Evolutionary conservation across 345 rosid species (phyloP).

Genomic region (Arabis hirsuta): DNA sequence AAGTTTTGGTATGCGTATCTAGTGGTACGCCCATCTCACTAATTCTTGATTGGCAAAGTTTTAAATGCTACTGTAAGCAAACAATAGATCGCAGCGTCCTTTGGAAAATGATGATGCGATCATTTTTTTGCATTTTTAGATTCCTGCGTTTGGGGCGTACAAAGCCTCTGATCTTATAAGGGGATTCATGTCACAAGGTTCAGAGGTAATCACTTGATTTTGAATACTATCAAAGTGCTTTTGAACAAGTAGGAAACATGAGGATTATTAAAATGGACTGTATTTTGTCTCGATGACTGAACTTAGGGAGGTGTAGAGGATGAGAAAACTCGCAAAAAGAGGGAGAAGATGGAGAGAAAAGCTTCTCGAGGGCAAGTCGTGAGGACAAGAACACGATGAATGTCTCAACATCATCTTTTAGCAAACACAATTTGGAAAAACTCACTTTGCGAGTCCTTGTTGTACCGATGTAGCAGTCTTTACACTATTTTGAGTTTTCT

Average conservation of each 20-base stretch:
- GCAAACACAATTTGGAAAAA: conserved; percentile 12
- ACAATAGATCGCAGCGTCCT: neutral
- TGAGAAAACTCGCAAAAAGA: conserved; percentile 83
- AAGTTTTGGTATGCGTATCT: conserved; percentile 86
- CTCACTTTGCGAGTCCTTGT: conserved; percentile 16
- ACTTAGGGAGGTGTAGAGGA: conserved; percentile 71
- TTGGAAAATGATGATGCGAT: conserved; percentile 1
- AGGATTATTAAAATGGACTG: neutral
- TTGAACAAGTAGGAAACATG: conserved; percentile 4
- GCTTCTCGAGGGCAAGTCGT: conserved; percentile 69
- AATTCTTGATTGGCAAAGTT: neutral
- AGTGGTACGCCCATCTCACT: conserved; percentile 54
- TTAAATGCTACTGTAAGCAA: neutral
- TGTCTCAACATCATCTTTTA: conserved; percentile 14
- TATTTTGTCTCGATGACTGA: conserved; percentile 23
- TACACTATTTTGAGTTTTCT: conserved; percentile 12
- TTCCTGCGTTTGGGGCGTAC: conserved; percentile 80
- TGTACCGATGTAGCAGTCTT: conserved; percentile 28
- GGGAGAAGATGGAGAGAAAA: conserved; percentile 92
- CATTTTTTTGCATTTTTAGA: conserved; percentile 43
- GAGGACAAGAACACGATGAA: conserved; percentile 65
- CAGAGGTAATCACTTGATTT: conserved; percentile 56
- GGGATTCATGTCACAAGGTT: conserved; percentile 66
- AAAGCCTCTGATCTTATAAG: conserved; percentile 62
- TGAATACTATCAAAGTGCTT: neutral